phyloP scores from a whole-genome alignment of 495 filamentous ascomycete genomes.

The Xylaria cubensis region DNA sequence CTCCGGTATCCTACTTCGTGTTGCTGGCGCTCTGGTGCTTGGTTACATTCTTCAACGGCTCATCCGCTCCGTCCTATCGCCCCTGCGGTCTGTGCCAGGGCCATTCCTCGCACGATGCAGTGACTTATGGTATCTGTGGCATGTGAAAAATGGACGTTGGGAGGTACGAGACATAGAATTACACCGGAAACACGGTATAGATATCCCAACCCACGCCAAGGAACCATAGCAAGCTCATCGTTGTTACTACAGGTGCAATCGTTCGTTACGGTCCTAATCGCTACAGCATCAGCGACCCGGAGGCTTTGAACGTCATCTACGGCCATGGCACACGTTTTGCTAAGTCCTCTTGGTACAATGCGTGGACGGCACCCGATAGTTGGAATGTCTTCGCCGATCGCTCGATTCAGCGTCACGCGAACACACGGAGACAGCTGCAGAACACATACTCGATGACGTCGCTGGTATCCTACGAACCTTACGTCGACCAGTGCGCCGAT shows the following conservation, averaged over 20 bases:
- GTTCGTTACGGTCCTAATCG: slow-evolving; percentile 48
- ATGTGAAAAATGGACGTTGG: slow-evolving; percentile 23
- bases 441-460: slow-evolving; percentile 59
- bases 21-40: neutral
- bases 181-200: slow-evolving; percentile 42
- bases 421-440: slow-evolving; percentile 46
- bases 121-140: slow-evolving; percentile 31
- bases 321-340: slow-evolving; percentile 24
- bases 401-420: slow-evolving; percentile 33
- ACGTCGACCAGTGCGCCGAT: slow-evolving; percentile 58
- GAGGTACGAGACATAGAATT: slow-evolving; percentile 34
- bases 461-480: slow-evolving; percentile 61
- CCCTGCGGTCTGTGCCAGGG: slow-evolving; percentile 29
- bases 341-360: slow-evolving; percentile 43
- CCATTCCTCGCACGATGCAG: slow-evolving; percentile 34
- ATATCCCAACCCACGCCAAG: neutral
- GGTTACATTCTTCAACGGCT: slow-evolving; percentile 6
- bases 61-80: neutral
- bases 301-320: slow-evolving; percentile 32
- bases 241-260: slow-evolving; percentile 22
- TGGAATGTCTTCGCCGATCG: slow-evolving; percentile 42
- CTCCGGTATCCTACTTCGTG: neutral
- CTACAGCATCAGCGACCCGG: slow-evolving; percentile 41
- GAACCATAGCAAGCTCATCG: neutral
- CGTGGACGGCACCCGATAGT: slow-evolving; percentile 33